Evolutionary conservation across 2,329 filamentous ascomycete genomes (phyloP).

Genomic region (Fusarium sp.): DNA sequence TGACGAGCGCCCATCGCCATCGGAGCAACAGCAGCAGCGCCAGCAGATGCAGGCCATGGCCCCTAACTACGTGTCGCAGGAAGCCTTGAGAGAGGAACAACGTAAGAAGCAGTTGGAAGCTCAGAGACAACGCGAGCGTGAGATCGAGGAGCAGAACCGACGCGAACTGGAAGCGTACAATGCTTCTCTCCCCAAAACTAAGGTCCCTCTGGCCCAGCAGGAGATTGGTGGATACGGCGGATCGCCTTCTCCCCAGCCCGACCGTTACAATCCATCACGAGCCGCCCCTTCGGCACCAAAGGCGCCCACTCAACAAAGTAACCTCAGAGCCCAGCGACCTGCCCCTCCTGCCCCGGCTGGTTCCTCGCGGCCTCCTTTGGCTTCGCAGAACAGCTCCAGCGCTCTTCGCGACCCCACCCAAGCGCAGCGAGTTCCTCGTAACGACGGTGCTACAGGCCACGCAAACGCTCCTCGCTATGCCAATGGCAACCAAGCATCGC

Average conservation of each 20-base stretch:
- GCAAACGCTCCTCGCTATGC: conserved; percentile 68
- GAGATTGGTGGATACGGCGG: conserved; percentile 76
- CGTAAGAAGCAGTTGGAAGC: conserved; percentile 72
- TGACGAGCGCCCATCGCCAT: conserved; percentile 51
- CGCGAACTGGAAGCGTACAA: conserved; percentile 91
- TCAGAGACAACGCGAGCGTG: conserved; percentile 62
- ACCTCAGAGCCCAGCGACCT: conserved; percentile 79
- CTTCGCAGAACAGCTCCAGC: conserved; percentile 63
- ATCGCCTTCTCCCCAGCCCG: conserved; percentile 56
- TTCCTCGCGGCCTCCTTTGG: conserved; percentile 59
- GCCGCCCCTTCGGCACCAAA: conserved; percentile 86
- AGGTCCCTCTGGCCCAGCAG: conserved; percentile 85
- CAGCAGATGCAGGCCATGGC: conserved; percentile 70
- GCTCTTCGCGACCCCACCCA: conserved; percentile 58
- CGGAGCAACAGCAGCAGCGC: conserved; percentile 65
- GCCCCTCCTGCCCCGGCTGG: conserved; percentile 75
- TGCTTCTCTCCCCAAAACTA: conserved; percentile 85
- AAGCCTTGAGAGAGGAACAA: conserved; percentile 66
- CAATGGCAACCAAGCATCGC: conserved; percentile 65
- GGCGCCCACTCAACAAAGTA: conserved; percentile 64
- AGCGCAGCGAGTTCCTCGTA: conserved; percentile 55
- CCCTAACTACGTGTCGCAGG: conserved; percentile 64
- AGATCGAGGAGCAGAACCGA: conserved; percentile 74
- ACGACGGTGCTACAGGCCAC: conserved; percentile 60
- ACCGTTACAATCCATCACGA: conserved; percentile 87